Evolutionary conservation across 2,329 filamentous ascomycete species (phyloP), one percentile per base, ranked within the genome.

Genomic region (Gremmenia infestans): DNA sequence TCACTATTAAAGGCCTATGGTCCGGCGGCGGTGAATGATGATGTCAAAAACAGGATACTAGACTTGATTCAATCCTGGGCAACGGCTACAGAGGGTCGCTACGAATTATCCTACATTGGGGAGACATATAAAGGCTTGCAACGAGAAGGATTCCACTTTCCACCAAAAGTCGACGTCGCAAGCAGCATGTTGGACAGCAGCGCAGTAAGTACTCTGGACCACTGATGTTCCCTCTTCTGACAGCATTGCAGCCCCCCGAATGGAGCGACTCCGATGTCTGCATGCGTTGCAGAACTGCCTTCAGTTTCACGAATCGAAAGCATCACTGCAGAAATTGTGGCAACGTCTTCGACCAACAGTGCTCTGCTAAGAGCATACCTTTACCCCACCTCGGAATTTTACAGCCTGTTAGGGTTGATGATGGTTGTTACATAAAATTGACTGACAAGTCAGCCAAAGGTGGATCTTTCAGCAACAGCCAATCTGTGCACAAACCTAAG

Each of bases 221-320:
- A 15, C 40, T 4, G 28, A 40, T 23, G 6, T 17, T 39, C 48
- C 8, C 50, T 46, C 46, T 48, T 36, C 46, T 15, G 23, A 59
- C 45, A 23, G 36, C 3, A 23, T 55, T 39, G 53, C 65, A 96
- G 87, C 94, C 94, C 9, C 94, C 94, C 0, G 94, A 99, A 74
- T 99, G 94, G 94, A 86, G 87, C 50, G 94, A 99, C 73, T 97
- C 93, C 11, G 94, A 99, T 67, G 93, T 99, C 35, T 99, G 94
- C 72, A 97, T 99, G 91, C 88, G 94, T 70, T 99, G 94, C 72
- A 86, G 94, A 64, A 97, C 93, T 12, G 76, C 91, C 17, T 99
- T 99, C 67, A 97, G 91, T 48, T 97, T 99, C 69, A 99, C 93
- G 54, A 99, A 99, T 72, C 87, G 94, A 68, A 99, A 97, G 71